phyloP scores from a whole-genome alignment of 2,329 filamentous ascomycete genomes.

The Niveomyces coronatus region DNA sequence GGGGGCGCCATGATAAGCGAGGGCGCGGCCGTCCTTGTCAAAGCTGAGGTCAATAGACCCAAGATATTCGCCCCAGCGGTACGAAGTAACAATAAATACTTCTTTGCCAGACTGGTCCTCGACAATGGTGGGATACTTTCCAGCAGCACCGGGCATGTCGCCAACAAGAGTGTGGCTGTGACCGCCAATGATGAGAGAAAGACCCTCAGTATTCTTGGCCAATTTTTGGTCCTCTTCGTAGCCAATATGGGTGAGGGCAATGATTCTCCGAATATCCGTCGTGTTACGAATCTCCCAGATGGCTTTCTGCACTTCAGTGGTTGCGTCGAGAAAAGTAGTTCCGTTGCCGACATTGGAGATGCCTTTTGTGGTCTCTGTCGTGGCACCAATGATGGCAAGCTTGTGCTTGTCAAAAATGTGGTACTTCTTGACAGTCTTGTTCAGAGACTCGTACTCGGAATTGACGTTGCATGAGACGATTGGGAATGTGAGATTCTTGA shows the following conservation, averaged over 20 bases:
- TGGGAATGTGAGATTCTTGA: slow-evolving; percentile 55
- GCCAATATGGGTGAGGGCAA: slow-evolving; percentile 57
- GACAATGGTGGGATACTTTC: slow-evolving; percentile 53
- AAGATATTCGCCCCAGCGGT: slow-evolving; percentile 58
- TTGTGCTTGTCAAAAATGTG: slow-evolving; percentile 51
- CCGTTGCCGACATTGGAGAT: slow-evolving; percentile 48
- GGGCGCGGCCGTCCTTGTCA: slow-evolving; percentile 47
- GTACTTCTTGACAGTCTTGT: slow-evolving; percentile 54
- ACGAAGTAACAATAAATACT: slow-evolving; percentile 58
- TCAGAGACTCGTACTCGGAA: slow-evolving; percentile 48
- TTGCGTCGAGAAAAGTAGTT: slow-evolving; percentile 48
- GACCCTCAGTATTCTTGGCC: slow-evolving; percentile 46
- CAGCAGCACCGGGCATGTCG: slow-evolving; percentile 45
- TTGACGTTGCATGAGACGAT: slow-evolving; percentile 53
- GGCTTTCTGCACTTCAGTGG: slow-evolving; percentile 48
- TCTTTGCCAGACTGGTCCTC: slow-evolving; percentile 52
- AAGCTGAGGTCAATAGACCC: slow-evolving; percentile 59
- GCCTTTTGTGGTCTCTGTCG: slow-evolving; percentile 46
- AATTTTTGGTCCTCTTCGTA: slow-evolving; percentile 54
- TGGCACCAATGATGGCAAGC: slow-evolving; percentile 54
- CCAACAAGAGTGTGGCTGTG: slow-evolving; percentile 52
- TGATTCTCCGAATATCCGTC: slow-evolving; percentile 53
- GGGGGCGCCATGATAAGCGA: slow-evolving; percentile 52
- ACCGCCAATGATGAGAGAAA: slow-evolving; percentile 59
- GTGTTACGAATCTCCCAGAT: slow-evolving; percentile 51